Base-by-base conservation (phyloP, 192 early-diverging fungal genomes). In the Funneliformis mosseae region DNA sequence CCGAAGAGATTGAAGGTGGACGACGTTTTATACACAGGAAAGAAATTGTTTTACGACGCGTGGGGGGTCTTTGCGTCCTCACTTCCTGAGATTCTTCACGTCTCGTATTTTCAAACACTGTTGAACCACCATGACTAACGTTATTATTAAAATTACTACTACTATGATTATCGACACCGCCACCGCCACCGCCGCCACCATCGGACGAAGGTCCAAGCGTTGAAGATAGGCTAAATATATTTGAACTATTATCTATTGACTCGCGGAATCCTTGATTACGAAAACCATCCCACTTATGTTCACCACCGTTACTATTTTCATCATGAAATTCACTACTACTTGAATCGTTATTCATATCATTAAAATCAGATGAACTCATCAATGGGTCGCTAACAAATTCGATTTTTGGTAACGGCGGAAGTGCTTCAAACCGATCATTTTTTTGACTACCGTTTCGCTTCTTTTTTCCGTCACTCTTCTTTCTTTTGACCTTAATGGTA, bases 161-260 rank as follows among this genome's bases (percentile, higher is more conserved):
- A 14, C 3, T 3, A 38, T 68, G 33, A 10, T 9, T 8, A n/a
- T 33, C 16, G 18, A 3, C 18, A 38, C 0, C 8, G 14, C 3
- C 33, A 38, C 9, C 16, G 16, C 4, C 16, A 18, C 12, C 8
- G 18, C 39, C 18, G 42, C 12, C 21, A 33, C 5, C 4, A 33
- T 67, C 64, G n/a, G 64, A 67, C n/a, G 38, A 43, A 21, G 38
- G 3, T 6, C 46, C 46, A 48, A 73, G 45, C 3, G 71, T 73
- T 21, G 71, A 73, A 28, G 43, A 73, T n/a, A 73, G 16, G 25
- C 71, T 73, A 48, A 73, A n/a, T 12, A 48, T 9, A 18, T 73
- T 50, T 48, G 71, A 73, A 48, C 43, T 45, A 70, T 11, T 39
- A 48, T 25, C 71, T 6, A 48, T 11, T 14, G 21, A 27, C 11